phyloP scores from a whole-genome alignment of 2,329 filamentous ascomycete species.

The Phialophora macrospora region DNA sequence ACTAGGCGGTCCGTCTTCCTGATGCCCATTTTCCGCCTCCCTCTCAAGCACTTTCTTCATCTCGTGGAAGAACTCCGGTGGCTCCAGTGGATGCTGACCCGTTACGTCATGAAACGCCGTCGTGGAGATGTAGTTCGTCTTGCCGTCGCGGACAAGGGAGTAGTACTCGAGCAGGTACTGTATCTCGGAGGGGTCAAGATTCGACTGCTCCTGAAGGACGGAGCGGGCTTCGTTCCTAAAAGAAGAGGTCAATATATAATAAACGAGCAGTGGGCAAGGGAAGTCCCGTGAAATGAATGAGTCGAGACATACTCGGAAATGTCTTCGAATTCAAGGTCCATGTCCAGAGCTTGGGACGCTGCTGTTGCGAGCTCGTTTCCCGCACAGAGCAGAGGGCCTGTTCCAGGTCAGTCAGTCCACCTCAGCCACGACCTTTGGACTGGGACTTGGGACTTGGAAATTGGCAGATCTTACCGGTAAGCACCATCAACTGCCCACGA shows the following conservation, averaged over 20 bases:
- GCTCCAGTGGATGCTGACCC: conserved; percentile 53
- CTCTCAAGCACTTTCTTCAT: not conserved
- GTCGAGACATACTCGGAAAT: not conserved
- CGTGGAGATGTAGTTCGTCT: conserved; percentile 60
- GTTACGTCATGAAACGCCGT: conserved; percentile 58
- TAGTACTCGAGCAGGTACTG: conserved; percentile 59
- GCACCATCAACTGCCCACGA: not conserved
- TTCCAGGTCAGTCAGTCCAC: not conserved
- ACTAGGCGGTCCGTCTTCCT: not conserved
- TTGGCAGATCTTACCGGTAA: not conserved
- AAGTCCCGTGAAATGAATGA: not conserved
- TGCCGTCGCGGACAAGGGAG: conserved; percentile 58
- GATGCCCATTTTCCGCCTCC: not conserved
- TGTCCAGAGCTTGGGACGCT: not conserved
- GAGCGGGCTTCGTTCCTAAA: not conserved
- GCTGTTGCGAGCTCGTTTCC: not conserved
- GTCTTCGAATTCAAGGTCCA: not conserved
- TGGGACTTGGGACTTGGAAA: not conserved
- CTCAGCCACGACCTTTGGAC: too few species aligned
- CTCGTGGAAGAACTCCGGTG: conserved; percentile 56
- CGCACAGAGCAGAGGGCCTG: not conserved
- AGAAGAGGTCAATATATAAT: not conserved
- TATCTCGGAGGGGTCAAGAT: not conserved
- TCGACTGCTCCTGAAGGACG: not conserved
- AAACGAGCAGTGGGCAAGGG: not conserved